Percentiles rank a stretch among this genome's conserved stretches.
These are phyloP conservation scores for Sphagnum fallax DNA, from an alignment of 228 moss, liverwort and hornwort genomes.

Conservation along the genomic window DNA sequence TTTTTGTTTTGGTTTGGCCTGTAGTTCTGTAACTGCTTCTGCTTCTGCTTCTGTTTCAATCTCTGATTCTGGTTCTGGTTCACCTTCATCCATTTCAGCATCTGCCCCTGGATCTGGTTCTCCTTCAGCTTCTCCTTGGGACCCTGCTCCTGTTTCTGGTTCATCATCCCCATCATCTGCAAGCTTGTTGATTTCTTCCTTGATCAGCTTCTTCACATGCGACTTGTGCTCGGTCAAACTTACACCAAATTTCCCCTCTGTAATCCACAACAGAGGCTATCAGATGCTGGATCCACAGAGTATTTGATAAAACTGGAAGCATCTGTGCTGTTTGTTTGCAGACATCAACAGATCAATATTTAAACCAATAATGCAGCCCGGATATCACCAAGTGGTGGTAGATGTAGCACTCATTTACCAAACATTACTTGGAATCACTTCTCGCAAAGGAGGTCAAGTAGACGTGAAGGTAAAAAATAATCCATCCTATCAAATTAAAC, in stretches of 20 bases:
- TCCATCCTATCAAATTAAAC: too few species aligned
- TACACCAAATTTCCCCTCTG: slow-evolving; percentile 64
- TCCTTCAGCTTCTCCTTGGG: slow-evolving; percentile 23
- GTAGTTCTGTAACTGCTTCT: slow-evolving; percentile 2
- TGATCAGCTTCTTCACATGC: slow-evolving; percentile 77
- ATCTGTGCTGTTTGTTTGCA: background rate
- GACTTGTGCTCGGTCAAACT: slow-evolving; percentile 56
- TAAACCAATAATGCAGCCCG: background rate
- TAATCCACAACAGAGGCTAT: slow-evolving; percentile 5
- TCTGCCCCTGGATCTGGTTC: slow-evolving; percentile 18
- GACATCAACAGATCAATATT: background rate
- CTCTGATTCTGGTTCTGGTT: slow-evolving; percentile 19
- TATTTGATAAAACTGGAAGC: background rate
- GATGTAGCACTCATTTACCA: background rate
- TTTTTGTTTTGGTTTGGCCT: slow-evolving; percentile 1
- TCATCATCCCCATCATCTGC: slow-evolving; percentile 57
- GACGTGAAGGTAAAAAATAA: background rate
- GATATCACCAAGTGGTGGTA: background rate
- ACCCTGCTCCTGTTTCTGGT: slow-evolving; percentile 29
- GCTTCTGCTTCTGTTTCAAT: slow-evolving; percentile 10
- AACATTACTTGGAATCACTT: background rate
- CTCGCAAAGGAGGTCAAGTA: background rate
- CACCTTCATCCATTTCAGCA: slow-evolving; percentile 18
- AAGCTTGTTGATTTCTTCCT: slow-evolving; percentile 74
- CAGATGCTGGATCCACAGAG: background rate